phyloP scores from a whole-genome alignment of 2,329 filamentous ascomycete species.

The Aspergillus flavus region DNA sequence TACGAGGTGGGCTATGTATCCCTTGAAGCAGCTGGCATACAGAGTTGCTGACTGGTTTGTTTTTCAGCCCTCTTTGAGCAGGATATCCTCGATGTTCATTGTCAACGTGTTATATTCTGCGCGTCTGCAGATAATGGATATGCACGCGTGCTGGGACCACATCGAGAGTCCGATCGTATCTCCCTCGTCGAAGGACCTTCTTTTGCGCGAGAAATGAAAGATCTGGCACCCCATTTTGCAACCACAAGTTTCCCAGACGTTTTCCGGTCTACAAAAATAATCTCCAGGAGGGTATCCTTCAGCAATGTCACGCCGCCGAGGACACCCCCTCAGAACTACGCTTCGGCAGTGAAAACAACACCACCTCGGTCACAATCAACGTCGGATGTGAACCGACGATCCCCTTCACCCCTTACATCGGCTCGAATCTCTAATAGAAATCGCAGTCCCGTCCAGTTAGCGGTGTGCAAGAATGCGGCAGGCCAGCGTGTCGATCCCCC shows the following conservation, averaged over 20 bases:
- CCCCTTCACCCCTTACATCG: slow-evolving; percentile 1
- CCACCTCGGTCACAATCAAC: background rate
- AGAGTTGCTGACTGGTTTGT: background rate
- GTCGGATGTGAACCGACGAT: background rate
- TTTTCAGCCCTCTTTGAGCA: slow-evolving; percentile 31
- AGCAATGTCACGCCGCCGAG: slow-evolving; percentile 12
- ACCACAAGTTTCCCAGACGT: slow-evolving; percentile 16
- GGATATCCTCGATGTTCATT: slow-evolving; percentile 43
- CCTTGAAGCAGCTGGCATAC: no score
- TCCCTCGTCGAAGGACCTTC: slow-evolving; percentile 41
- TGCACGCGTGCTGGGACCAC: slow-evolving; percentile 42
- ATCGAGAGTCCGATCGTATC: slow-evolving; percentile 34
- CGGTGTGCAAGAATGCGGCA: slow-evolving; percentile 8
- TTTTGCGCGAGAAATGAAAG: slow-evolving; percentile 41
- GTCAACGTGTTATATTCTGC: slow-evolving; percentile 46
- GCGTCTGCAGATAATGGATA: slow-evolving; percentile 48
- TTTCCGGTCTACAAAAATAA: slow-evolving; percentile 17
- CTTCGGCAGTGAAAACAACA: slow-evolving; percentile 12
- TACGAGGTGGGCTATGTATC: slow-evolving; percentile 38
- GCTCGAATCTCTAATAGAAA: background rate
- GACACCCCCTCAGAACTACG: slow-evolving; percentile 19
- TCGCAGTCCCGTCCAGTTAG: background rate
- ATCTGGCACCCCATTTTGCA: slow-evolving; percentile 25
- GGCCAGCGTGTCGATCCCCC: slow-evolving; percentile 29
- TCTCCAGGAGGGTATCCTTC: slow-evolving; percentile 4